Evolutionary conservation across 768 basidiomycete species (phyloP), one percentile per base, ranked within the genome.

Genomic region (Boletus insuetus): DNA sequence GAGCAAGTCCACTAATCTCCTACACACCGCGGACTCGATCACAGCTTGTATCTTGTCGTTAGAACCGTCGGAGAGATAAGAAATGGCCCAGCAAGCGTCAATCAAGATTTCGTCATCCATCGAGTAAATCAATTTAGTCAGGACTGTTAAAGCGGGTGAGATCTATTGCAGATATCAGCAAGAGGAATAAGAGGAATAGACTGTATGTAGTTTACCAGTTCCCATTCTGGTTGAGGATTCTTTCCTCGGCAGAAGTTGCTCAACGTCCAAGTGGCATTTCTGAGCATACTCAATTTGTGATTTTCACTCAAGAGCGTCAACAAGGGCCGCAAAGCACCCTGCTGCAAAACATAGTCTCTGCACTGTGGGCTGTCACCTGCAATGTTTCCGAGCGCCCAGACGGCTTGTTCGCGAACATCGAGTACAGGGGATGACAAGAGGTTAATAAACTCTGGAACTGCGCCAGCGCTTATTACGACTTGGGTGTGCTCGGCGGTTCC

Each of bases 31-130:
- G 19, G 91, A 92, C 75, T 98, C 96, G 65, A 99, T 98, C 54
- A 99, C 97, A 32, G 97, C 97, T 73, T 99, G 97, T 55, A 99
- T 99, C 79, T 99, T 99, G 78, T 99, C 97, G 68, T 97, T 97
- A 34, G 94, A 91, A 46, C 97, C 97, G 71, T 99, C 97, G 2
- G 96, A 98, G 38, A 99, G 87, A 75, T 99, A 99, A 39, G 95
- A 98, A 72, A 99, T 96, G 26, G 97, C 97, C 97, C 97, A 99
- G 80, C 97, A 99, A 14, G 97, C 97, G 71, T 99, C 97, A 67
- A 99, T 99, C 66, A 99, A 77, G 63, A 98, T 98, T 75, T 99
- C 97, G 66, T 98, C 97, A 69, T 99, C 97, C 66, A 98, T 82
- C 31, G 96, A 98, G 76, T 98, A 98, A 73, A 99, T 98, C 64